These are phyloP conservation scores for Thielaviopsis musarum DNA, from an alignment of 2,329 filamentous ascomycete genomes.

Conservation along the genomic window DNA sequence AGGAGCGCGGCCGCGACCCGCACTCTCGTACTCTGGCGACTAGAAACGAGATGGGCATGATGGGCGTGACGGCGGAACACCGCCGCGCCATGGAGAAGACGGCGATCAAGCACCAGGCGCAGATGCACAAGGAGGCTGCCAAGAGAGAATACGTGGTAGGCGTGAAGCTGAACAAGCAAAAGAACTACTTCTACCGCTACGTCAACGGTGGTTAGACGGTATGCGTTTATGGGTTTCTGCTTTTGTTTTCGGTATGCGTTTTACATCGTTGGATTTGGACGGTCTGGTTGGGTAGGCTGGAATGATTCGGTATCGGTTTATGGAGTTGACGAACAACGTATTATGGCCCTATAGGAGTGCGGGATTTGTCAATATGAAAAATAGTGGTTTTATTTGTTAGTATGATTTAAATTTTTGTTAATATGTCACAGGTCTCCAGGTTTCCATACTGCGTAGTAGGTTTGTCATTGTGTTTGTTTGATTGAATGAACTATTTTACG, in stretches of 20 bases:
- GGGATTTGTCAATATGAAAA: background rate
- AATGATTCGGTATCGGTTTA: conserved; percentile 4
- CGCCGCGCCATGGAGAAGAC: conserved; percentile 6
- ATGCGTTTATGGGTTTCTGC: background rate
- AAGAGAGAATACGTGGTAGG: conserved; percentile 12
- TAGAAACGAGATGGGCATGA: conserved; percentile 8
- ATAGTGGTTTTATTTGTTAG: background rate
- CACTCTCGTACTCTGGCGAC: conserved; percentile 2
- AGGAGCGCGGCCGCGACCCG: conserved; percentile 5
- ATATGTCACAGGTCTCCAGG: too few relatives aligned
- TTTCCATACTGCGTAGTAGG: too few relatives aligned
- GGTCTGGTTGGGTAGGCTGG: background rate
- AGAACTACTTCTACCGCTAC: conserved; percentile 38
- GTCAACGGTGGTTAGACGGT: conserved; percentile 25
- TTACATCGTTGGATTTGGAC: background rate
- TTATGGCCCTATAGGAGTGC: background rate
- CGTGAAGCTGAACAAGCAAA: conserved; percentile 34
- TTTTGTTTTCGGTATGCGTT: background rate
- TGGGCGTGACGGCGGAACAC: conserved; percentile 1
- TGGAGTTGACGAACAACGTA: background rate
- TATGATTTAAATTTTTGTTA: background rate
- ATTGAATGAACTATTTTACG: too few relatives aligned
- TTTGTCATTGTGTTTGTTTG: too few relatives aligned
- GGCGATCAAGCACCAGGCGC: conserved; percentile 5
- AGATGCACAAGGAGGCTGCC: conserved; percentile 8